These are phyloP conservation scores for Toxicodendron radicans DNA, from an alignment of 345 rosid species.

Conservation along the genomic window DNA sequence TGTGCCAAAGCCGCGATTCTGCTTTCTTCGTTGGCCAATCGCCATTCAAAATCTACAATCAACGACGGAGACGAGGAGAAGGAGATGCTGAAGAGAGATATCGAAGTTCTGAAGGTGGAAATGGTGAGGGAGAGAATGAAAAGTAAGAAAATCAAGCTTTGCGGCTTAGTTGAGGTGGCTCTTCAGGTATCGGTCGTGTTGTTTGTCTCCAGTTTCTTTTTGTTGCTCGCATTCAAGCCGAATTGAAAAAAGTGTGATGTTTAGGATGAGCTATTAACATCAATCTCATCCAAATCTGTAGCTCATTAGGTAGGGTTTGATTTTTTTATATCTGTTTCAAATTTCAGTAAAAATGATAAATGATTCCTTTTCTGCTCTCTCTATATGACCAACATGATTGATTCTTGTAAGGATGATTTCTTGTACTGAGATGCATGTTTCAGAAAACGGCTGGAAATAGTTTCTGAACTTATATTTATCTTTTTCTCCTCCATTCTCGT, in stretches of 20 bases:
- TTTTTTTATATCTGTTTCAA: background rate
- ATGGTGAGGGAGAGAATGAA: constrained; percentile 32
- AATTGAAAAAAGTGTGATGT: background rate
- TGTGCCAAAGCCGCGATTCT: constrained; percentile 31
- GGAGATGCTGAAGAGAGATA: constrained; percentile 22
- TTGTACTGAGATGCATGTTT: background rate
- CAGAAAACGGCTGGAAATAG: background rate
- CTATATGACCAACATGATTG: background rate
- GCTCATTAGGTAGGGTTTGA: background rate
- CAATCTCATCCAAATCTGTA: no score
- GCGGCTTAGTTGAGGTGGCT: constrained; percentile 26
- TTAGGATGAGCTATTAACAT: background rate
- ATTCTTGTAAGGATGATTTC: background rate
- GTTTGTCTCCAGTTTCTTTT: constrained; percentile 16
- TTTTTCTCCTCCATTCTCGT: no score
- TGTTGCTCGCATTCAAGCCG: constrained; percentile 14
- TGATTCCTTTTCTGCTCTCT: background rate
- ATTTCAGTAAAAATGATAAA: background rate
- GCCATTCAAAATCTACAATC: background rate
- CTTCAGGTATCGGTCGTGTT: constrained; percentile 26
- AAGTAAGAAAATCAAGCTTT: constrained; percentile 25
- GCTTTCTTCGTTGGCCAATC: constrained; percentile 18
- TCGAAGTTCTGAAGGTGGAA: constrained; percentile 25
- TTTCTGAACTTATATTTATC: no score
- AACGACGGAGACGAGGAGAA: constrained; percentile 20